phyloP scores from a whole-genome alignment of 176 grass and related monocot genomes.

The Lolium perenne region DNA sequence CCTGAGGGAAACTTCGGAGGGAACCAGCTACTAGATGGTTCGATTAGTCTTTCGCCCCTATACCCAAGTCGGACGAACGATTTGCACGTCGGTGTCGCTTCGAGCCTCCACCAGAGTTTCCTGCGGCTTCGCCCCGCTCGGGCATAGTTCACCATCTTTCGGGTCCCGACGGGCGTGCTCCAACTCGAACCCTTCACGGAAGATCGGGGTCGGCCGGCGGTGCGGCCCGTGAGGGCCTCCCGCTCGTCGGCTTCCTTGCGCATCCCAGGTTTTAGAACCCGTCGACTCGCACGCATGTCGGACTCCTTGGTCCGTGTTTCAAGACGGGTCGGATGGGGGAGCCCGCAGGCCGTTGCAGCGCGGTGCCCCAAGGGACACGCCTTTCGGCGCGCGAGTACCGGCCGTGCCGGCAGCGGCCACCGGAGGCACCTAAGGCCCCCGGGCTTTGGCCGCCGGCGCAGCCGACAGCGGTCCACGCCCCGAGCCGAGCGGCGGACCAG shows the following conservation, averaged over 20 bases:
- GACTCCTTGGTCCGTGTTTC: slow-evolving; percentile 87
- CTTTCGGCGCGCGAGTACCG: too few species aligned
- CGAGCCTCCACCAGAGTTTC: slow-evolving; percentile 77
- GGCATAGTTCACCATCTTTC: slow-evolving; percentile 89
- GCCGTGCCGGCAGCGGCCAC: background rate
- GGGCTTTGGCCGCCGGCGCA: too few species aligned
- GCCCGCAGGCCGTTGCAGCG: too few species aligned
- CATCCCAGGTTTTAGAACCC: slow-evolving; percentile 28
- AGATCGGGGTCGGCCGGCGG: slow-evolving; percentile 65
- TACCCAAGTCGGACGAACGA: slow-evolving; percentile 61
- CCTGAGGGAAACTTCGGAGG: slow-evolving; percentile 80
- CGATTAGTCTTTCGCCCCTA: slow-evolving; percentile 77
- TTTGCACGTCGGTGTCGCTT: slow-evolving; percentile 76
- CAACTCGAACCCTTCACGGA: slow-evolving; percentile 79
- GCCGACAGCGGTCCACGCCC: background rate
- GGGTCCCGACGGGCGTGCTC: slow-evolving; percentile 77
- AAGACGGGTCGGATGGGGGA: slow-evolving; percentile 76
- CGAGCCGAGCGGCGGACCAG: background rate
- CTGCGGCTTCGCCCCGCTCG: slow-evolving; percentile 65
- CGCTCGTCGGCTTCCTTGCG: slow-evolving; percentile 40
- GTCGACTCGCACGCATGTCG: slow-evolving; percentile 45
- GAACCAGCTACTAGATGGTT: slow-evolving; percentile 82
- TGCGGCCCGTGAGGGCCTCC: slow-evolving; percentile 27
- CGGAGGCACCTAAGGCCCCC: too few species aligned
- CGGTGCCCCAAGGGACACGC: too few species aligned